Base-by-base conservation (phyloP, 768 basidiomycete genomes). In the Rubroboletus pulcherrimus region DNA sequence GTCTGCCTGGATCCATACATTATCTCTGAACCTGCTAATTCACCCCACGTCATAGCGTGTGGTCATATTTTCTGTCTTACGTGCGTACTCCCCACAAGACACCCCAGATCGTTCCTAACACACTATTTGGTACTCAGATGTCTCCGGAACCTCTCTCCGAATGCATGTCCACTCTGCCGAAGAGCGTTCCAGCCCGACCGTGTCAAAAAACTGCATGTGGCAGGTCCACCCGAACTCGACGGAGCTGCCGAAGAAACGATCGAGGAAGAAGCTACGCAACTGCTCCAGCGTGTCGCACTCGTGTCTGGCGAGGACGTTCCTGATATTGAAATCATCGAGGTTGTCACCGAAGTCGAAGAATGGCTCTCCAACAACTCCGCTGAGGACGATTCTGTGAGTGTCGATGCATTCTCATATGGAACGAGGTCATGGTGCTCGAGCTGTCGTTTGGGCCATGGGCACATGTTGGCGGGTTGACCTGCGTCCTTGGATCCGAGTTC, bases 51-150 rank as follows among this genome's bases (percentile, higher is more conserved):
- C 12, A 89, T 91, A 58, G 79, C 84, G 31, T 91, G 89, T 63
- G 89, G 89, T 38, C 87, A 90, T 70, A 79, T 87, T 37, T 89
- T 90, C 74, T 90, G 88, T 67, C 75, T 75, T 65, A 69, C 73
- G 87, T 88, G 66, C 67, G 86, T 78, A 46, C 57, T 33, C 42
- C 35, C 55, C 56, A 55, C 57, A 56, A 50, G 31, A 56, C 46
- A 30, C 51, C 49, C 14, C 33, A 49, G 55, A 62, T 67, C 54
- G 34, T 45, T 52, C 44, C 44, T 53, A 51, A 59, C 49, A 24
- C 54, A 47, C 50, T 49, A 24, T 30, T 42, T 31, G 43, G 12
- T n/a, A n/a, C 51, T 1, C 52, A 87, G 85, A 53, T 88, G 86
- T 62, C 75, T 88, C 45, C 71, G 73, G 53, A 73, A 74, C 17